Percentiles rank a stretch among this genome's conserved stretches.
These are phyloP conservation scores for Plasmopara viticola DNA, from an alignment of 352 stramenopile genomes.

Conservation along the genomic window DNA sequence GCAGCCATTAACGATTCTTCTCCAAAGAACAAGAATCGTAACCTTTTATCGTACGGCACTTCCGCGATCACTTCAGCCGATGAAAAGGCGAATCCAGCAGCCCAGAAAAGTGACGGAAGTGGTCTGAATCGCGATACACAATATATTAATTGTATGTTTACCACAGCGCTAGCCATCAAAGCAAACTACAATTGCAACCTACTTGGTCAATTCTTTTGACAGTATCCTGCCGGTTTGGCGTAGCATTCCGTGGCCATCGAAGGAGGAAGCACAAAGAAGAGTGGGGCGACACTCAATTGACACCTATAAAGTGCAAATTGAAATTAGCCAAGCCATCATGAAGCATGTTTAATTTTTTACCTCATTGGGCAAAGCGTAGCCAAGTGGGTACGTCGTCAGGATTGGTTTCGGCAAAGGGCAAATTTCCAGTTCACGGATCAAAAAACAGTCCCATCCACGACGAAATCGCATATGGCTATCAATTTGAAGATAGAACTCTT, in stretches of 20 bases:
- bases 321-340: slow-evolving; percentile 1
- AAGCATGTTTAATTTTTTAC: slow-evolving; percentile 23
- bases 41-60: slow-evolving; percentile 82
- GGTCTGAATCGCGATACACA: too few relatives aligned
- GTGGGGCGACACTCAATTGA: slow-evolving; percentile 45
- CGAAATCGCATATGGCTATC: slow-evolving; percentile 92
- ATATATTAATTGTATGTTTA: too few relatives aligned
- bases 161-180: too few relatives aligned
- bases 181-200: slow-evolving; percentile 7
- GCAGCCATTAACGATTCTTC: slow-evolving; percentile 91
- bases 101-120: slow-evolving; percentile 58
- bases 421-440: slow-evolving; percentile 70
- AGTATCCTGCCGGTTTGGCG: slow-evolving; percentile 58
- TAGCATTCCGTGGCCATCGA: slow-evolving; percentile 47
- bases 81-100: slow-evolving; percentile 69
- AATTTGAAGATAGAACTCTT: slow-evolving; percentile 92
- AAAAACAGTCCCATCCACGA: slow-evolving; percentile 85
- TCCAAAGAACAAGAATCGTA: slow-evolving; percentile 92
- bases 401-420: slow-evolving; percentile 57
- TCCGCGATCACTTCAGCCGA: slow-evolving; percentile 38
- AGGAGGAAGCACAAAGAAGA: slow-evolving; percentile 51
- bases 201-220: slow-evolving; percentile 23
- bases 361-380: slow-evolving; percentile 80
- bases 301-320: slow-evolving; percentile 24
- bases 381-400: slow-evolving; percentile 91